Conservation (phyloP, 805 yeast species). For the Yarrowia deformans region DNA sequence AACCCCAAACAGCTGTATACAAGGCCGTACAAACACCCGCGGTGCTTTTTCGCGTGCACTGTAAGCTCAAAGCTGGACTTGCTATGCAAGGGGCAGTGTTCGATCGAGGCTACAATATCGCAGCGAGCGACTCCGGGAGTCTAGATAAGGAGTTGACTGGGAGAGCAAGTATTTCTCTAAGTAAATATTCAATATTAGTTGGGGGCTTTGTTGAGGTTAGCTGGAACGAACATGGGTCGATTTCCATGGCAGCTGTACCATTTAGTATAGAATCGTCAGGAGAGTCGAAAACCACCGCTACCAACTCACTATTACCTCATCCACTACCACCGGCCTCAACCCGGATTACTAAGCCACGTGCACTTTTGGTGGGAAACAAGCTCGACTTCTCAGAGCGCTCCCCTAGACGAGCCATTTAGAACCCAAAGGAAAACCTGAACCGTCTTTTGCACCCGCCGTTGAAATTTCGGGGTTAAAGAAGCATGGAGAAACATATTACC, state of each 20-base stretch:
- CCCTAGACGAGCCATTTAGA: slow-evolving; percentile 2
- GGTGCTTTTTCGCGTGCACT: slow-evolving; percentile 3
- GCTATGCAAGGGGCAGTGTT: slow-evolving; percentile 34
- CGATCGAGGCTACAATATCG: neutral
- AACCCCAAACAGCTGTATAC: neutral
- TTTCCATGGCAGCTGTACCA: no score
- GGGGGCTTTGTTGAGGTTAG: no score
- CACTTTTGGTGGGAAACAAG: slow-evolving; percentile 9
- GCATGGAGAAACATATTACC: neutral
- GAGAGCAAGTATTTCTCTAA: neutral
- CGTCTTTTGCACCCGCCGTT: slow-evolving; percentile 12
- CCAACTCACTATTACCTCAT: neutral
- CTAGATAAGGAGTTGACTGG: neutral
- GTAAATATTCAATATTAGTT: neutral
- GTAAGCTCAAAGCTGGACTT: slow-evolving; percentile 17
- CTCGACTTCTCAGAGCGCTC: neutral
- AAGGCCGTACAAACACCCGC: neutral
- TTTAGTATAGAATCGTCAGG: no score
- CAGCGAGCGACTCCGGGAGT: no score
- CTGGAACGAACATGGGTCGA: no score
- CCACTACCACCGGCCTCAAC: neutral
- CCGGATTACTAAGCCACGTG: neutral
- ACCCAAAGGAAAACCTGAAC: slow-evolving; percentile 16
- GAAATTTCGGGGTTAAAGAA: slow-evolving; percentile 33
- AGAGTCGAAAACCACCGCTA: no score